Evolutionary conservation across 441 rosid species (phyloP).

Genomic region (Aleurites moluccanus): DNA sequence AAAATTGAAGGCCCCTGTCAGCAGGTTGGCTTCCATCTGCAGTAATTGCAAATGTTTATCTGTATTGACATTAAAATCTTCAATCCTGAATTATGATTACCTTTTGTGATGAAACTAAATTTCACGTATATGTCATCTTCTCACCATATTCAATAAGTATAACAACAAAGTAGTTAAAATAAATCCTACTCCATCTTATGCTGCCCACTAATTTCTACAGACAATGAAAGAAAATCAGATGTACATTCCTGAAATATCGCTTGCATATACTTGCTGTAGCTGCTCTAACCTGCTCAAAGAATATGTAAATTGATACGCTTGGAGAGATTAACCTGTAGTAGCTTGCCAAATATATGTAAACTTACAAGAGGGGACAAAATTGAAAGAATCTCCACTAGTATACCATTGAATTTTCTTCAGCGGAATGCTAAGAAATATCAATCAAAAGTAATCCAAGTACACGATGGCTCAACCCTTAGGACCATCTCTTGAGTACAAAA

Average conservation of each 20-base stretch:
- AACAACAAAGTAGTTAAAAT: background rate
- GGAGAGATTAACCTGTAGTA: constrained; percentile 18
- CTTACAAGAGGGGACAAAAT: constrained; percentile 30
- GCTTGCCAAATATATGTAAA: constrained; percentile 13
- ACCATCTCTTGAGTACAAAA: constrained; percentile 11
- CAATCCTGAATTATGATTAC: too few relatives aligned
- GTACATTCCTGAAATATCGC: background rate
- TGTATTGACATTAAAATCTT: too few relatives aligned
- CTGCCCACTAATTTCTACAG: background rate
- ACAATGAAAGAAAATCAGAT: background rate
- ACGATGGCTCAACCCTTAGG: constrained; percentile 10
- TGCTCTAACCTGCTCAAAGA: constrained; percentile 11
- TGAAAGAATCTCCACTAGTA: constrained; percentile 32
- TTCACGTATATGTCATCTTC: too few relatives aligned
- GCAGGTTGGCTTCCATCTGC: too few relatives aligned
- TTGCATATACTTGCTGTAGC: background rate
- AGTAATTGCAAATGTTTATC: too few relatives aligned
- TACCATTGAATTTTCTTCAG: constrained; percentile 20
- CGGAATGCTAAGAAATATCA: constrained; percentile 15
- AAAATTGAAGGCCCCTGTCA: too few relatives aligned
- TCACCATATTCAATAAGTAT: background rate
- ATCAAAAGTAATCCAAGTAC: background rate
- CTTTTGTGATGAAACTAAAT: too few relatives aligned
- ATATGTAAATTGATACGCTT: background rate
- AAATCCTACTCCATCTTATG: background rate